Evolutionary conservation across 371 early-diverging fungal species (phyloP).

Genomic region (Chytridiales sp.): DNA sequence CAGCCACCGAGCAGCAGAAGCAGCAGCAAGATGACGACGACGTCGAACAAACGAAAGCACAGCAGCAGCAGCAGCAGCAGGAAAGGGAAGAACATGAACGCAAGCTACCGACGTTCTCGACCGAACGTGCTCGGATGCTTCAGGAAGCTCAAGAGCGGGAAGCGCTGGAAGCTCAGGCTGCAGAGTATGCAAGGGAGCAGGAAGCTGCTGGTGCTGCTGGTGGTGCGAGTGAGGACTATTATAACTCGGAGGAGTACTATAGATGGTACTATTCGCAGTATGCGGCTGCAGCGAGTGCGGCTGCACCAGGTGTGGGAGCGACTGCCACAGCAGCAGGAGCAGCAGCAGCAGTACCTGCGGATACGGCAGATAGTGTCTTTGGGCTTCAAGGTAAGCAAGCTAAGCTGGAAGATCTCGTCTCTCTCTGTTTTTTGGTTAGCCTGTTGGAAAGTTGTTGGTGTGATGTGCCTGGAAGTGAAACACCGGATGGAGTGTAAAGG

Average conservation of each 20-base stretch:
- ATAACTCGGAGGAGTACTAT: slow-evolving; percentile 35
- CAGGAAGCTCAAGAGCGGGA: slow-evolving; percentile 1
- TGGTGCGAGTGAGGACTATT: slow-evolving; percentile 24
- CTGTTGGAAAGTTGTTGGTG: neutral
- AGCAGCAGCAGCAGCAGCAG: slow-evolving; percentile 3
- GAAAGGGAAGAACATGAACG: neutral
- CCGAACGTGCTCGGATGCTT: neutral
- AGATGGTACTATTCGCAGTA: slow-evolving; percentile 38
- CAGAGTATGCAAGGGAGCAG: neutral
- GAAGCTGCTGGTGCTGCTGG: neutral
- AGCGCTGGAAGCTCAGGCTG: neutral
- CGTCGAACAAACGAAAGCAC: neutral
- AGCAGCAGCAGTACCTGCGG: slow-evolving; percentile 4
- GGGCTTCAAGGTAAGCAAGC: neutral
- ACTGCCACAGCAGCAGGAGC: slow-evolving; percentile 4
- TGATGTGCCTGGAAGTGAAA: slow-evolving; percentile 6
- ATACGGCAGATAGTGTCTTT: neutral
- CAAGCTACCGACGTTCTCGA: neutral
- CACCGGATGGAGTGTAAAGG: neutral
- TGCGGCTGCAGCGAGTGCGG: neutral
- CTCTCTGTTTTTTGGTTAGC: neutral
- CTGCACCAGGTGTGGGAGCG: slow-evolving; percentile 1
- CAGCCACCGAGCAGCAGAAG: slow-evolving; percentile 21
- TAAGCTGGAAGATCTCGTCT: neutral
- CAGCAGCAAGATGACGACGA: slow-evolving; percentile 8